Base-by-base conservation (phyloP, 192 early-diverging fungal genomes). In the Chytriomyces sp. region DNA sequence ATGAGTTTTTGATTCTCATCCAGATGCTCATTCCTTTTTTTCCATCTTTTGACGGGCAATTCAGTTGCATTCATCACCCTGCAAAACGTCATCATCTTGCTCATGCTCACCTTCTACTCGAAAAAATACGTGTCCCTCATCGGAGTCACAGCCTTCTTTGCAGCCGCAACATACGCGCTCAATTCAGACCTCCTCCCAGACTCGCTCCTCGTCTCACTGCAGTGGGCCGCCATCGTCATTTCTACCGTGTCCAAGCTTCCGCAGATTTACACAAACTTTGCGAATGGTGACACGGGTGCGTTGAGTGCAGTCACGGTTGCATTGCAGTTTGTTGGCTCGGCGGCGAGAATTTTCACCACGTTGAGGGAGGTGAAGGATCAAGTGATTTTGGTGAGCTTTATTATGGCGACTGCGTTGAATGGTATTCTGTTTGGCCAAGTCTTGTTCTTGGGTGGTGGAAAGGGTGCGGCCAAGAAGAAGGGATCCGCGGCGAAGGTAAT, bases 271-370 rank as follows among this genome's bases (percentile, higher is more conserved):
- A 85, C 89, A 66, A 99, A 95, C 84, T 92, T 90, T 76, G 85
- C 85, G 64, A 94, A 93, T 81, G 85, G 89, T 43, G 92, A 89
- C 64, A 97, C 96, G 13, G 97, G 97, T 20, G 94, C 95, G 79
- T 82, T 99, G 10, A 96, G 95, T 44, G 91, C 91, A 8, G 92
- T 99, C 81, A 93, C 97, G 0, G 89, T 94, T 16, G 89, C 94
- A 77, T 92, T 96, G 79, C 95, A 95, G 76, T 94, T 94, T 79
- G 82, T 92, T 24, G 97, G 97, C 46, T 89, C 89, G 6, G 84
- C 90, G 1, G 97, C 96, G 5, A 89, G 97, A 67, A 86, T 98
- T 3, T 95, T 92, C 78, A 99, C 97, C 8, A 98, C 97, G 11
- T 72, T 97, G 79, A 91, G 93, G 45, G 96, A 99, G 82, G 87